phyloP scores from a whole-genome alignment of 495 filamentous ascomycete species.

The Penicillium robsamsonii region DNA sequence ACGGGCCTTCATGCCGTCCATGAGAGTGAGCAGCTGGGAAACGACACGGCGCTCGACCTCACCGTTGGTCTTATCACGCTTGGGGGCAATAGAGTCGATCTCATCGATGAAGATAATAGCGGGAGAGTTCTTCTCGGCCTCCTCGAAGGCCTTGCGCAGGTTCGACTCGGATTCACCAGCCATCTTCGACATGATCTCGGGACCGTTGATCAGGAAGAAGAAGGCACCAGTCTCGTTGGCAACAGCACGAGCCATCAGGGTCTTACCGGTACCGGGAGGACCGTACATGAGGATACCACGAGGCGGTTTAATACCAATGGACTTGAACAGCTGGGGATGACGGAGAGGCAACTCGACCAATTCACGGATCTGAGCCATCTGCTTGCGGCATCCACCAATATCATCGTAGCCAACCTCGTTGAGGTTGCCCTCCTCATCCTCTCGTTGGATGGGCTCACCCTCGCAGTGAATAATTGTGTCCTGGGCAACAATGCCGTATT shows the following conservation, averaged over 20 bases:
- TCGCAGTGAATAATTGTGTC: conserved; percentile 99
- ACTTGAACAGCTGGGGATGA: conserved; percentile 99
- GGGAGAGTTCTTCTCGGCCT: conserved; percentile 98
- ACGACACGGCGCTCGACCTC: conserved; percentile 98
- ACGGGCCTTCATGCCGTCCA: conserved; percentile 99
- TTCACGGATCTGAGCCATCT: conserved; percentile 99
- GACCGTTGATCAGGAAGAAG: conserved; percentile 99
- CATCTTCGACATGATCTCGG: conserved; percentile 99
- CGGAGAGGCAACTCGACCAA: conserved; percentile 94
- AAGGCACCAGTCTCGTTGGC: conserved; percentile 98
- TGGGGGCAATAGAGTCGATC: conserved; percentile 97
- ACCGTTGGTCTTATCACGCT: conserved; percentile 99
- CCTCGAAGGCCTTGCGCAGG: conserved; percentile 94
- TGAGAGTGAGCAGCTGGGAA: conserved; percentile 93
- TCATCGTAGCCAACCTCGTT: conserved; percentile 99
- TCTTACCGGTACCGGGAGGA: conserved; percentile 98
- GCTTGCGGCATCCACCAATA: conserved; percentile 98
- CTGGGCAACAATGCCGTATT: conserved; percentile 97
- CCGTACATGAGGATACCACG: conserved; percentile 98
- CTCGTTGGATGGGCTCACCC: conserved; percentile 96
- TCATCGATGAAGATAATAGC: conserved; percentile 99
- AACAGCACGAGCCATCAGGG: conserved; percentile 96
- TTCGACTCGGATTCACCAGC: conserved; percentile 98
- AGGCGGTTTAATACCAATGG: conserved; percentile 98
- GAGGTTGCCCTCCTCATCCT: conserved; percentile 97